Evolutionary conservation across 176 grass and related monocot species (phyloP).

Genomic region (Miscanthus lutarioriparius): DNA sequence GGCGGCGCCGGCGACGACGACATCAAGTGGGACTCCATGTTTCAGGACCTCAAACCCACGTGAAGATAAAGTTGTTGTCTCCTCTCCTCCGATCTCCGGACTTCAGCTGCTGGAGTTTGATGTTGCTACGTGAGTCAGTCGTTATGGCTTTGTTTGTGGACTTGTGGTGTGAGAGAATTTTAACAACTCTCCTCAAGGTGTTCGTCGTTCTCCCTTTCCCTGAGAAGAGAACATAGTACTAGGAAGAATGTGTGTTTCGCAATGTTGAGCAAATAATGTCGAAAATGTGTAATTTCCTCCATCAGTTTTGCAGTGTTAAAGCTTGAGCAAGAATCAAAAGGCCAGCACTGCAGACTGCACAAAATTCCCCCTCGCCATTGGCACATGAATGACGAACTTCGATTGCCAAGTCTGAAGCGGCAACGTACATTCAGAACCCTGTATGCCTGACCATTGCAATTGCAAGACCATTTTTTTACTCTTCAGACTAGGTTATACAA

Average conservation of each 20-base stretch:
- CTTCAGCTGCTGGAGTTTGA: not conserved
- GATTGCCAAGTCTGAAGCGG: not conserved
- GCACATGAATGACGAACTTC: not conserved
- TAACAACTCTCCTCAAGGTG: not conserved
- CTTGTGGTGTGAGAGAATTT: slow-evolving; percentile 32
- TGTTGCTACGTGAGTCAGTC: not conserved
- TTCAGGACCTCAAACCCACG: slow-evolving; percentile 61
- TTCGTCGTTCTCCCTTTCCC: not conserved
- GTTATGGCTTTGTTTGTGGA: not conserved
- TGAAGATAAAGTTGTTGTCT: not conserved
- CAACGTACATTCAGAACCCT: not conserved
- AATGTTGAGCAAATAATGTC: slow-evolving; percentile 15
- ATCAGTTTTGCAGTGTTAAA: not conserved
- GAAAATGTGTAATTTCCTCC: not conserved
- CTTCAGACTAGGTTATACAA: not conserved
- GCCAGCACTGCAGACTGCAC: not conserved
- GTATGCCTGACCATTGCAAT: not conserved
- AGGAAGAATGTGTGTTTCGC: not conserved
- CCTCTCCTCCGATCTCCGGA: not conserved
- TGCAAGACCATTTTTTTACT: not conserved
- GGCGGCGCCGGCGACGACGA: not conserved
- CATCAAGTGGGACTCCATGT: slow-evolving; percentile 71
- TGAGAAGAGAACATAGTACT: not conserved
- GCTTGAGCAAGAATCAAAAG: not conserved
- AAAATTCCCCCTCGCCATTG: not conserved